A percentile compares a stretch with the other conserved stretches of the same genome.
These are phyloP conservation scores for Geotrichum reessii DNA, from an alignment of 1,139 yeast genomes.

Conservation along the genomic window DNA sequence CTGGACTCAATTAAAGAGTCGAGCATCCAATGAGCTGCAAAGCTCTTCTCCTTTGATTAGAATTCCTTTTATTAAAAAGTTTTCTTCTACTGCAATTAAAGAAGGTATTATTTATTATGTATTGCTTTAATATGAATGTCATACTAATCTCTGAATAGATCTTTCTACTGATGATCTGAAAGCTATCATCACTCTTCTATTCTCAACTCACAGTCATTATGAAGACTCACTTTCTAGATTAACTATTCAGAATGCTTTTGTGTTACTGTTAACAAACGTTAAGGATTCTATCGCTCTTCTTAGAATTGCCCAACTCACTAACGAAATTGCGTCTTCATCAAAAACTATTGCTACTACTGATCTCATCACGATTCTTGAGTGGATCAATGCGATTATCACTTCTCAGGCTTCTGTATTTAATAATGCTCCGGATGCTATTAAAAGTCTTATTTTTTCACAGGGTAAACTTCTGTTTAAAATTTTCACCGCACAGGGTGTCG, in stretches of 20 bases:
- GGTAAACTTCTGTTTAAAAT: conserved; percentile 27
- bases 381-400: conserved; percentile 43
- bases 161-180: conserved; percentile 7
- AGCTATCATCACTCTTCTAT: conserved; percentile 32
- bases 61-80: conserved; percentile 12
- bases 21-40: conserved; percentile 11
- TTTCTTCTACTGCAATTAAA: conserved; percentile 4
- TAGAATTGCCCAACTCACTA: conserved; percentile 24
- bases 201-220: conserved; percentile 48
- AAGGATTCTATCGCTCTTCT: conserved; percentile 34
- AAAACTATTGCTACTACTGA: conserved; percentile 49
- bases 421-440: conserved; percentile 15
- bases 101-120: conserved; percentile 1
- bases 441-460: conserved; percentile 26
- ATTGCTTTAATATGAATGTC: neutral
- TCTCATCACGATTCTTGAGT: conserved; percentile 50
- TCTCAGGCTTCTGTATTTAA: conserved; percentile 14
- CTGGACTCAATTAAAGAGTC: conserved; percentile 17
- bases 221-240: conserved; percentile 47
- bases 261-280: conserved; percentile 36
- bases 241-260: conserved; percentile 40
- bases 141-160: conserved; percentile 1
- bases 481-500: conserved; percentile 20
- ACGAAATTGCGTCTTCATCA: conserved; percentile 34
- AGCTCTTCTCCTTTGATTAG: conserved; percentile 14